Evolutionary conservation across 345 rosid species (phyloP), one percentile per base, ranked within the genome.

Genomic region (Populus euphratica): DNA sequence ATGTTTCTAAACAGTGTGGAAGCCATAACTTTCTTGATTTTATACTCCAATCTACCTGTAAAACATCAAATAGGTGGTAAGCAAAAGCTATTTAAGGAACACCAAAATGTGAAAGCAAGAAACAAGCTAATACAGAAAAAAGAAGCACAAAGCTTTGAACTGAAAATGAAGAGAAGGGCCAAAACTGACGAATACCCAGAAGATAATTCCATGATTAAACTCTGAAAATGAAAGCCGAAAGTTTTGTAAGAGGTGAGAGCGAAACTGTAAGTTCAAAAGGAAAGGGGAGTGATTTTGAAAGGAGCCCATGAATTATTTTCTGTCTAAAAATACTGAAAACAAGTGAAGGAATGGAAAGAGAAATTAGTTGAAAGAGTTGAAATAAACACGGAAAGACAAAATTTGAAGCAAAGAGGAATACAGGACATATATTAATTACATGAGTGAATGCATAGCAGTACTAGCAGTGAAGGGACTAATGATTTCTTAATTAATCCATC

Each of bases 1-100:
- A 93, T 68, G 67, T 85, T 86, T 80, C 87, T 91, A 9, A 89
- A 79, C 71, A 95, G 73, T 56, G 86, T 70, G 59, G 86, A 93
- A 75, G 92, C 91, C 98, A 92, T 94, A 21, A 83, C 87, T 13
- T 69, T 69, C 41, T 73, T 33, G 21, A 70, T 61, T 47, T 41
- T 23, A 27, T 21, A 64, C 36, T 62, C 74, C 75, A n/a, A 78
- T 27, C 41, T 39, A 66, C 68, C 86, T 72, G 86, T 86, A 80
- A 79, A 78, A 64, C 73, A 84, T 81, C 85, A 81, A 86, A 84
- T 74, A 70, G 70, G 77, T 73, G 7, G 62, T 77, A 61, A 68
- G 80, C 82, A 82, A 8, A 54, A 66, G 64, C 70, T 27, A 69
- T 52, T 33, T 16, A 27, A 36, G 1, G 50, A 23, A 5, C 14